Conservation (phyloP, 2,329 filamentous ascomycete genomes). For the Madurella mycetomatis region DNA sequence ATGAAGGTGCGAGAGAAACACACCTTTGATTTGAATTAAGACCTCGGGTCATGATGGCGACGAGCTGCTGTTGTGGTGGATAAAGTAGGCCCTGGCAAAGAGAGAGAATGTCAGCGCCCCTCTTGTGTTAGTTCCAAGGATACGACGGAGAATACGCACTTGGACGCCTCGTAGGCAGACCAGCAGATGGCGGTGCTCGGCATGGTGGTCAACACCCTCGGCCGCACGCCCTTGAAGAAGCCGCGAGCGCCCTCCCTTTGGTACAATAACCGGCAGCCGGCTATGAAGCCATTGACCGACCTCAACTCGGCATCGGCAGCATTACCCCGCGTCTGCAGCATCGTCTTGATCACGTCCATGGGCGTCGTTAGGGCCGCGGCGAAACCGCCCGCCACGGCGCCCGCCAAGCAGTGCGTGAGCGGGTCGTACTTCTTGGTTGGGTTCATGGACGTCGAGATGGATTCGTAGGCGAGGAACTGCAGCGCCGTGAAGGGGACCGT, state of each 20-base stretch:
- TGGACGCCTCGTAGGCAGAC: conserved; percentile 69
- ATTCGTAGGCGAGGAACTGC: conserved; percentile 97
- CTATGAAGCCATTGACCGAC: conserved; percentile 74
- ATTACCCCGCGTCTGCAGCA: conserved; percentile 85
- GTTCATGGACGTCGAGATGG: conserved; percentile 90
- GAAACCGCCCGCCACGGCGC: conserved; percentile 86
- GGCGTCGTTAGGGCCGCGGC: conserved; percentile 92
- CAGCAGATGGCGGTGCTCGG: conserved; percentile 99
- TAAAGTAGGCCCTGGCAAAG: conserved; percentile 53
- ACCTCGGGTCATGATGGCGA: conserved; percentile 8
- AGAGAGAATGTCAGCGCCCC: neutral
- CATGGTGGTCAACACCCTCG: conserved; percentile 92
- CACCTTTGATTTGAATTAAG: conserved; percentile 1
- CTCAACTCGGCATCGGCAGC: conserved; percentile 76
- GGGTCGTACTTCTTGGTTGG: conserved; percentile 83
- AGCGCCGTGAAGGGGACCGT: conserved; percentile 96
- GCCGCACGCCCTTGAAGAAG: conserved; percentile 90
- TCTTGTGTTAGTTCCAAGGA: neutral
- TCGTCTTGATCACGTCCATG: conserved; percentile 96
- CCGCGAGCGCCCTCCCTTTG: conserved; percentile 77
- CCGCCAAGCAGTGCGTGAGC: conserved; percentile 86
- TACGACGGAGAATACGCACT: conserved; percentile 42
- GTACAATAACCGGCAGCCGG: conserved; percentile 77
- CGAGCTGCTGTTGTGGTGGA: conserved; percentile 45
- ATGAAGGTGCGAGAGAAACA: neutral